phyloP scores from a whole-genome alignment of 2,329 filamentous ascomycete species.

The Ambrosiella beaveri region DNA sequence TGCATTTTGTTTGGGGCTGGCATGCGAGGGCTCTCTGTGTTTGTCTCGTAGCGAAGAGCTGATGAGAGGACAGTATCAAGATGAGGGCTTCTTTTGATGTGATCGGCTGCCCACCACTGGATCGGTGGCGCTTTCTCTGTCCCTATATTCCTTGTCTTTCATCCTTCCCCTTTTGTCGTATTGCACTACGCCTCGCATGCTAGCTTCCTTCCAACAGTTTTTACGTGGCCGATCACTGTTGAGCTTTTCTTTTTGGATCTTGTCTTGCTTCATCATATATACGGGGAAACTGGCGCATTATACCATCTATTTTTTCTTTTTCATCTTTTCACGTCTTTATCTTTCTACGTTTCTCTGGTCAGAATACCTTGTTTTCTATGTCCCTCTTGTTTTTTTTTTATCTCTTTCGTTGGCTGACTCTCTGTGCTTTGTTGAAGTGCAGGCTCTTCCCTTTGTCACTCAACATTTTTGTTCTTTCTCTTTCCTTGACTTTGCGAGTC shows the following conservation, averaged over 20 bases:
- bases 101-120: background rate
- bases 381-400: constrained; percentile 12
- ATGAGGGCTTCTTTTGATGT: too few relatives aligned
- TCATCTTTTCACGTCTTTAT: constrained; percentile 10
- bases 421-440: constrained; percentile 13
- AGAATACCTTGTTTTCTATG: constrained; percentile 11
- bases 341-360: background rate
- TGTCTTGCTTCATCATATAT: constrained; percentile 6
- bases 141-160: background rate
- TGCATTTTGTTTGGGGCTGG: background rate
- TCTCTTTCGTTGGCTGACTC: constrained; percentile 7
- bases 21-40: background rate
- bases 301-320: constrained; percentile 13
- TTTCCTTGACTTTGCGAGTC: background rate
- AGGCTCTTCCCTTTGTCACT: constrained; percentile 4
- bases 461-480: background rate
- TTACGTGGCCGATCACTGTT: too few relatives aligned
- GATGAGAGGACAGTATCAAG: too few relatives aligned
- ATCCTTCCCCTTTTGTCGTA: too few relatives aligned
- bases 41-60: background rate
- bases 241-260: background rate
- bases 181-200: background rate
- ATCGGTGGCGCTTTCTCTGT: background rate
- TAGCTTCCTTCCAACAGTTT: background rate
- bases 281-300: constrained; percentile 10